Evolutionary conservation across 2,329 filamentous ascomycete genomes (phyloP).

Genomic region (Hypoxylon sp.): DNA sequence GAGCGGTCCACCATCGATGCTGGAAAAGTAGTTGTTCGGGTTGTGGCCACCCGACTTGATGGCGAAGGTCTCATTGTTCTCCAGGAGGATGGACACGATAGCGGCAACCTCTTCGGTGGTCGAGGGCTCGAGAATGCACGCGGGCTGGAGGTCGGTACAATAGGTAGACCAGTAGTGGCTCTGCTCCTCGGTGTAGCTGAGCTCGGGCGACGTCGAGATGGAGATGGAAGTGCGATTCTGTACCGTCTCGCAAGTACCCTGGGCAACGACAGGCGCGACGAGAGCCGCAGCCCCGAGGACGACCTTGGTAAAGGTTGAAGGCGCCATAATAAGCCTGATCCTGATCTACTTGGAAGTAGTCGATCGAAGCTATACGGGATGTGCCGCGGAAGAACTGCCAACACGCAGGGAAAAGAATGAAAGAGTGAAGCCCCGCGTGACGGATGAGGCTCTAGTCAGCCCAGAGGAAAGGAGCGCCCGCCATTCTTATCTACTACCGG

Average conservation of each 20-base stretch:
- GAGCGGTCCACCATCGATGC: slow-evolving; percentile 60
- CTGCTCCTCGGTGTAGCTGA: slow-evolving; percentile 54
- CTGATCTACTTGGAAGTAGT: background rate
- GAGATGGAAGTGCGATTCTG: slow-evolving; percentile 49
- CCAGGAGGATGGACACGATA: slow-evolving; percentile 62
- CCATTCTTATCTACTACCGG: slow-evolving; percentile 19
- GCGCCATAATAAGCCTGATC: slow-evolving; percentile 33
- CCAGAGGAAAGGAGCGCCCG: slow-evolving; percentile 3
- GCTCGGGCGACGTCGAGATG: slow-evolving; percentile 49
- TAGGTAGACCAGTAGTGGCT: slow-evolving; percentile 60
- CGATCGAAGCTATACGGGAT: slow-evolving; percentile 14
- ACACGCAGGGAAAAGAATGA: background rate
- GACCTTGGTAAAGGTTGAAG: slow-evolving; percentile 29
- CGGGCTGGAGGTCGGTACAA: slow-evolving; percentile 58
- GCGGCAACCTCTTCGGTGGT: slow-evolving; percentile 64
- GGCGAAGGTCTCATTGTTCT: slow-evolving; percentile 63
- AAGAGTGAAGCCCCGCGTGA: slow-evolving; percentile 11
- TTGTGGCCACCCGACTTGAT: slow-evolving; percentile 69
- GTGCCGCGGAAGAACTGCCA: slow-evolving; percentile 1
- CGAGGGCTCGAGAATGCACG: slow-evolving; percentile 61
- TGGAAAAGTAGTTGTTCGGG: slow-evolving; percentile 65
- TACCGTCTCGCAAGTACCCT: slow-evolving; percentile 55
- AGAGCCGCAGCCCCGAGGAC: slow-evolving; percentile 37
- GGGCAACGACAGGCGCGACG: slow-evolving; percentile 33
- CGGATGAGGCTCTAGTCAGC: slow-evolving; percentile 9